A percentile compares a stretch with the other conserved stretches of the same genome.
Conservation (phyloP, 768 basidiomycete genomes). For the Phaeotremella skinneri region DNA sequence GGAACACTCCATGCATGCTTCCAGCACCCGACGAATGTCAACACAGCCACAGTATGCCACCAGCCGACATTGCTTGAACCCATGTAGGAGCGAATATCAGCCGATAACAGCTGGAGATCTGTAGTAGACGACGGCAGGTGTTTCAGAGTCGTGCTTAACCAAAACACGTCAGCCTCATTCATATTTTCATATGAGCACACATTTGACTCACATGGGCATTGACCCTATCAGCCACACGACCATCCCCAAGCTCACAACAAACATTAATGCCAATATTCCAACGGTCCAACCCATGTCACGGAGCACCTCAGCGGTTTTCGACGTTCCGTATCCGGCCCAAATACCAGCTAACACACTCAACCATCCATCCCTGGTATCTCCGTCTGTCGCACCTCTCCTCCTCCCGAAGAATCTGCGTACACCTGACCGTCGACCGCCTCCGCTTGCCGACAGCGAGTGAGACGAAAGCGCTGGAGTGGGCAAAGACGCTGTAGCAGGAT, state of each 20-base stretch:
- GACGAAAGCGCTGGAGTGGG: constrained; percentile 9
- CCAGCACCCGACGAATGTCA: constrained; percentile 83
- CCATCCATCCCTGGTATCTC: constrained; percentile 13
- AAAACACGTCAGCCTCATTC: constrained; percentile 3
- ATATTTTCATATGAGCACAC: background rate
- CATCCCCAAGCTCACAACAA: constrained; percentile 37
- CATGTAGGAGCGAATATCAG: constrained; percentile 49
- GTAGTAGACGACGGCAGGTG: constrained; percentile 45
- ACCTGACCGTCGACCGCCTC: background rate
- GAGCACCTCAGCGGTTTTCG: constrained; percentile 31
- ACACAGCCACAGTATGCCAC: constrained; percentile 73
- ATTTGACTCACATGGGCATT: constrained; percentile 48
- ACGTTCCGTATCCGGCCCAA: constrained; percentile 12
- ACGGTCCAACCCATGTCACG: constrained; percentile 47
- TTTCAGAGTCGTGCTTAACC: constrained; percentile 41
- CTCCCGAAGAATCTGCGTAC: background rate
- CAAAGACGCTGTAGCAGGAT: background rate
- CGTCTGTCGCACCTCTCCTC: background rate
- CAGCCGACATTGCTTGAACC: constrained; percentile 39
- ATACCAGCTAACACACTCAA: constrained; percentile 14
- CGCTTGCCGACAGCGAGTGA: background rate
- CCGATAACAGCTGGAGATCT: constrained; percentile 47
- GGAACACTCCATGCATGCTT: constrained; percentile 98
- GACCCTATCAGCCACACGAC: constrained; percentile 41
- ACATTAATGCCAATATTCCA: constrained; percentile 31